Evolutionary conservation across 352 stramenopile genomes (phyloP), one percentile per base, ranked within the genome.

Genomic region (Globisporangium echinulatum): DNA sequence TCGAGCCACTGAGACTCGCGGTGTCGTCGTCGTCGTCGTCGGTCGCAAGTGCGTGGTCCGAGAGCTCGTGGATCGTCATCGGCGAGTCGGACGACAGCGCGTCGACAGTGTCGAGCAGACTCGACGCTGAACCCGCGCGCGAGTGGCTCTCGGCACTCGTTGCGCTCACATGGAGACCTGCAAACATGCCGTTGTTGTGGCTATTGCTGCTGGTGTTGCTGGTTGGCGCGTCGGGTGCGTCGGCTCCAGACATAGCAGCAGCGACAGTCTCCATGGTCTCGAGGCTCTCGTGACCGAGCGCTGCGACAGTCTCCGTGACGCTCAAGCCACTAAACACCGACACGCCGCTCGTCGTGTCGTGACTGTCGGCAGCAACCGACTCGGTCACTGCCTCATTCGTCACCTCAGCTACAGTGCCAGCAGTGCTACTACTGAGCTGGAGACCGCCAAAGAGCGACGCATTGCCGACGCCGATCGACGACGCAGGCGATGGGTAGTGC

Each of bases 11-110:
- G 25, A 64, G 17, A 10, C 53, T 59, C 36, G 25, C 25, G 2
- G 25, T 33, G 25, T 33, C 25, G 25, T 39, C 25, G n/a, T 58
- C 53, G 17, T 64, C 62, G 15, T 64, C 62, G 17, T 63, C 61
- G 8, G 55, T 63, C 11, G 13, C 36, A 9, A 57, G 9, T 43
- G 57, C 67, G 59, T 71, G 68, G 59, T 79, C 66, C 7, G 66
- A 72, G n/a, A 84, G 56, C 62, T 85, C 71, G 52, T 77, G 59
- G 56, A 85, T 81, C 15, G 73, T 79, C 75, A 85, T 85, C 37
- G 68, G 75, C 46, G 57, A 63, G 52, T 68, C 62, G 6, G 57
- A 64, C 44, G 52, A 64, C 46, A 61, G 56, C 56, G 64, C 62
- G 25, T 64, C 59, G 25, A 55, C 52, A 36, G 59, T 55, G 46